Evolutionary conservation across 2,329 filamentous ascomycete species (phyloP).

Genomic region (Rhynchosporium secalis): DNA sequence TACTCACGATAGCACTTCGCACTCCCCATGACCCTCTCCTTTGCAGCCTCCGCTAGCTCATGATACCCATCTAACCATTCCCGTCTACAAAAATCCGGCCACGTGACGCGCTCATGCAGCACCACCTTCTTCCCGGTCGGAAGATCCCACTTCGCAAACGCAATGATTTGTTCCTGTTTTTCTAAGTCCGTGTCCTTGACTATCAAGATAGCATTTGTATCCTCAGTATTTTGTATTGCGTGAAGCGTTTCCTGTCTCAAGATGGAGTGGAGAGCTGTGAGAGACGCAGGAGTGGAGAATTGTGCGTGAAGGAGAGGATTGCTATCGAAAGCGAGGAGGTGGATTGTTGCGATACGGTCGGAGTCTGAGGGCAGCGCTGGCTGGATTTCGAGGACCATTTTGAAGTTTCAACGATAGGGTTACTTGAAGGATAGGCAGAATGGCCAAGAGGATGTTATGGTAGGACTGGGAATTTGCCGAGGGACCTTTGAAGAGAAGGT

Average conservation of each 20-base stretch:
- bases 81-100: constrained; percentile 27
- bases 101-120: constrained; percentile 18
- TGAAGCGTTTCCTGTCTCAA: constrained; percentile 28
- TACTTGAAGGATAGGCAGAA: too few relatives aligned
- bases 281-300: constrained; percentile 32
- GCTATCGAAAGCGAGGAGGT: constrained; percentile 38
- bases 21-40: constrained; percentile 29
- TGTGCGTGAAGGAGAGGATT: constrained; percentile 34
- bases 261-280: constrained; percentile 24
- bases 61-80: constrained; percentile 30
- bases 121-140: constrained; percentile 15
- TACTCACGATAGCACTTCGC: constrained; percentile 35
- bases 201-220: constrained; percentile 29
- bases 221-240: constrained; percentile 19
- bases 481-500: too few relatives aligned
- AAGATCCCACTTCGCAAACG: constrained; percentile 38
- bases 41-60: constrained; percentile 27
- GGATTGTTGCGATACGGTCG: constrained; percentile 30
- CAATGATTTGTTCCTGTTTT: constrained; percentile 26
- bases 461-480: too few relatives aligned
- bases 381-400: constrained; percentile 31
- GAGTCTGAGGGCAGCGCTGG: constrained; percentile 29
- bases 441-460: too few relatives aligned
- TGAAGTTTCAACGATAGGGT: background rate
- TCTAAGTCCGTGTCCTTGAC: constrained; percentile 28